Base-by-base conservation (phyloP, 2,329 filamentous ascomycete genomes). In the Ophidiomyces ophidiicola region DNA sequence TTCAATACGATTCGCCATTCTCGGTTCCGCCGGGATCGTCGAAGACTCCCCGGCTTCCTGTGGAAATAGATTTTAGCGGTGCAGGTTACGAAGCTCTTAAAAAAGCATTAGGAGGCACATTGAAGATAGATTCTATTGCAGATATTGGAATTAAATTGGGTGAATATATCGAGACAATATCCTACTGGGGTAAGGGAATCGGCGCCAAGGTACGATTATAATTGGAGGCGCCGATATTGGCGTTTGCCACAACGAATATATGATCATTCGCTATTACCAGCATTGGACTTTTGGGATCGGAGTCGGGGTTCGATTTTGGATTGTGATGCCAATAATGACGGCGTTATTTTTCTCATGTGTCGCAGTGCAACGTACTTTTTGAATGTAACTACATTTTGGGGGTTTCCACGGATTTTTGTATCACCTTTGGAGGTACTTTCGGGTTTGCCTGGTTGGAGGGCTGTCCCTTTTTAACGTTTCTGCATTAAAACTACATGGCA, bases 11-110 rank as follows among this genome's bases (percentile, higher is more conserved):
- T 26, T 56, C 76, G 11, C 76, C 82, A 0, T 88, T 96, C 52
- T 72, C 76, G 2, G 80, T 86, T 1, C 78, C 80, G 0, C 85
- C 87, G 0, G 84, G 86, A 0, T 56, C 73, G 1, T 82, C 78
- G 1, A 63, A 72, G 41, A 83, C 81, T 0, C 88, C 88, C 1
- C 72, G 72, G 42, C 56, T 98, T 29, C 87, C 88, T 0, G 88
- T 96, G 1, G 70, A 80, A 28, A 88, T 87, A 80, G 78, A 75
- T 23, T 55, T 85, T 12, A 78, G 75, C 10, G 78, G 77, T 10
- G 75, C 92, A 7, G 90, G 88, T 2, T 92, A 88, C 50, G 84
- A 85, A 28, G 83, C 82, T 37, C 68, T 96, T 10, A 74, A 69
- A 50, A 76, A 78, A 49, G 88, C 88, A 7, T 59, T 96, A 0